Evolutionary conservation across 1,284 basidiomycete species (phyloP).

Genomic region (Naganishia sp.): DNA sequence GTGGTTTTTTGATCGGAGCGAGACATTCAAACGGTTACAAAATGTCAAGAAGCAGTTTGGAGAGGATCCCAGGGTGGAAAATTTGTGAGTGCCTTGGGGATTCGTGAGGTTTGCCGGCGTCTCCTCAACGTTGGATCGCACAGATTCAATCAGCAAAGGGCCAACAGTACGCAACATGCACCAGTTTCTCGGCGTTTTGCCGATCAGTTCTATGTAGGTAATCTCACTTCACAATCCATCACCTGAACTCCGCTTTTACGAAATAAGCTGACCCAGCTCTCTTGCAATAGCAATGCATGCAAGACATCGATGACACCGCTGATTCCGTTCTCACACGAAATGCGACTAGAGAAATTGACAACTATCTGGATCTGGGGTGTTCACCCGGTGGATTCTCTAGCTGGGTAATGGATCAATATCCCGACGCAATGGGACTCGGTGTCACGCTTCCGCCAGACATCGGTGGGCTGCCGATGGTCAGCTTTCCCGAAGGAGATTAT

Average conservation of each 20-base stretch:
- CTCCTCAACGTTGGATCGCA: background rate
- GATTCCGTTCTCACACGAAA: conserved; percentile 17
- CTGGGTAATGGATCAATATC: conserved; percentile 32
- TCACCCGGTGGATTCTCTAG: conserved; percentile 31
- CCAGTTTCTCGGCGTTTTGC: conserved; percentile 29
- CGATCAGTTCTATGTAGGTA: conserved; percentile 29
- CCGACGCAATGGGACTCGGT: conserved; percentile 21
- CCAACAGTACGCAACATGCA: conserved; percentile 25
- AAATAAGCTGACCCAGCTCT: background rate
- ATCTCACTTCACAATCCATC: background rate
- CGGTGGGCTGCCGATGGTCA: conserved; percentile 31
- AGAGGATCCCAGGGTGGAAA: conserved; percentile 30
- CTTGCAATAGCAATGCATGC: conserved; percentile 28
- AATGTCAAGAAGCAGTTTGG: conserved; percentile 31
- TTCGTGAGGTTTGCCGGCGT: too few relatives aligned
- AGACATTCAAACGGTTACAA: conserved; percentile 27
- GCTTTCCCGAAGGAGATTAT: conserved; percentile 30
- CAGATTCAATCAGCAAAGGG: conserved; percentile 32
- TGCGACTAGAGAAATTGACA: conserved; percentile 3
- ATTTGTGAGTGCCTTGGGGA: background rate
- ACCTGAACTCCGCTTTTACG: background rate
- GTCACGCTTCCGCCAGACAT: conserved; percentile 27
- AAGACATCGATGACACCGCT: conserved; percentile 31
- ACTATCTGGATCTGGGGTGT: conserved; percentile 30
- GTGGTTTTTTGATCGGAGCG: conserved; percentile 28